phyloP scores from a whole-genome alignment of 2,329 filamentous ascomycete species.

The Colletotrichum lentis region DNA sequence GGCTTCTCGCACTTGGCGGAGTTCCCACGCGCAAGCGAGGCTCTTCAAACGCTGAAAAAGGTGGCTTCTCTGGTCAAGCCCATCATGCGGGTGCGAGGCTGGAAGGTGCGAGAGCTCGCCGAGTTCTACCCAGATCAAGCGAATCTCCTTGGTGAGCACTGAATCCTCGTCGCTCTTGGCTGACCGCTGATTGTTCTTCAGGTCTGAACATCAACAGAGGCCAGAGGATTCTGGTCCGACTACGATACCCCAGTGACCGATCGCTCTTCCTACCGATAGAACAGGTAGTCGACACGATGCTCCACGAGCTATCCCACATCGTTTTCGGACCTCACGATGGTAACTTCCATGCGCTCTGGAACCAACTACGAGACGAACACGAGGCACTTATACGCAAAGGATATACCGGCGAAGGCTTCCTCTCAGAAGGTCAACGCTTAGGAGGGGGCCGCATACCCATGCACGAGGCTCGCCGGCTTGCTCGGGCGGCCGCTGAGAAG shows the following conservation, averaged over 20 bases:
- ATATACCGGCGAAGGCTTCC: conserved; percentile 89
- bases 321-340: conserved; percentile 83
- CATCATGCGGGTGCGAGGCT: conserved; percentile 87
- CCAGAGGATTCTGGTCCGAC: conserved; percentile 80
- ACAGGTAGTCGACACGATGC: conserved; percentile 85
- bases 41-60: conserved; percentile 73
- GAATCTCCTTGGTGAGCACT: conserved; percentile 71
- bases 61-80: conserved; percentile 91
- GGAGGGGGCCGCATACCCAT: conserved; percentile 73
- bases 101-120: conserved; percentile 79
- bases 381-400: conserved; percentile 79
- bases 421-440: conserved; percentile 76
- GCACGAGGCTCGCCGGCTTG: conserved; percentile 77
- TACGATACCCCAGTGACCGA: conserved; percentile 78
- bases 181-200: conserved; percentile 41
- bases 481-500: conserved; percentile 77
- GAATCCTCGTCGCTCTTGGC: too few relatives aligned
- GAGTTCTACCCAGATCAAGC: conserved; percentile 84
- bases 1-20: conserved; percentile 60
- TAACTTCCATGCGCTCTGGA: conserved; percentile 86
- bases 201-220: conserved; percentile 81
- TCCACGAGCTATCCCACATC: conserved; percentile 93
- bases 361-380: conserved; percentile 87
- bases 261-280: conserved; percentile 83
- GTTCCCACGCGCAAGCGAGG: conserved; percentile 59